phyloP scores from a whole-genome alignment of 495 filamentous ascomycete genomes.

The Thermochaetoides thermophila region DNA sequence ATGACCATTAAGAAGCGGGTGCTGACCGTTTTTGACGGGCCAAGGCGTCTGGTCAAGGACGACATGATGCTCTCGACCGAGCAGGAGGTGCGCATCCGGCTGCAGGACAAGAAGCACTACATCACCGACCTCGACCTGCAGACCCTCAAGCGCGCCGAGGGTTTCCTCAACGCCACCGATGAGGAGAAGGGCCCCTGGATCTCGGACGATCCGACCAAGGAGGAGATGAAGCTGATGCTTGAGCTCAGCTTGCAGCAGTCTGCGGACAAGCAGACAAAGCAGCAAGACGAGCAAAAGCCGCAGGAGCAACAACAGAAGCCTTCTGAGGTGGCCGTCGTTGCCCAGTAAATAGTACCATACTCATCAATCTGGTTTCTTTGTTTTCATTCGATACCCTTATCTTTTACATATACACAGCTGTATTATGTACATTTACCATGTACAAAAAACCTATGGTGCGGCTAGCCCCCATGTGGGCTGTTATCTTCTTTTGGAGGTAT shows the following conservation, averaged over 20 bases:
- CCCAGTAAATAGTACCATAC: conserved; percentile 2
- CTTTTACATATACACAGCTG: background rate
- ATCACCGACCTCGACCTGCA: conserved; percentile 89
- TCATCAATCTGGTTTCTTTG: no score
- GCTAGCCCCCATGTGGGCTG: no score
- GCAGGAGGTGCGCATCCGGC: conserved; percentile 78
- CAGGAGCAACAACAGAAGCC: background rate
- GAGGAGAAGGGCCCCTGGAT: conserved; percentile 78
- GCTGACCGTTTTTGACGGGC: conserved; percentile 82
- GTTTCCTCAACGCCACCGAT: conserved; percentile 56
- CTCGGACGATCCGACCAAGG: conserved; percentile 35
- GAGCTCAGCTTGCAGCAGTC: conserved; percentile 15
- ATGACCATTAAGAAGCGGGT: conserved; percentile 98
- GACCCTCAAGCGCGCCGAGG: conserved; percentile 75
- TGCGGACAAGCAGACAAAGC: no score
- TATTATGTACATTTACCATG: no score
- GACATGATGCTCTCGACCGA: conserved; percentile 98
- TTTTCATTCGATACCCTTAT: no score
- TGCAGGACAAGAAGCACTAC: conserved; percentile 57
- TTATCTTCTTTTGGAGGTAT: no score
- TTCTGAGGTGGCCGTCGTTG: conserved; percentile 1
- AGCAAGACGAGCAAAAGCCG: no score
- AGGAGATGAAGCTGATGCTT: conserved; percentile 30
- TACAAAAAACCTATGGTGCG: no score
- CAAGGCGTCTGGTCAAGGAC: conserved; percentile 81